Evolutionary conservation across 2,329 filamentous ascomycete genomes (phyloP), one percentile per base, ranked within the genome.

Genomic region (Tolypocladium ovalisporum): DNA sequence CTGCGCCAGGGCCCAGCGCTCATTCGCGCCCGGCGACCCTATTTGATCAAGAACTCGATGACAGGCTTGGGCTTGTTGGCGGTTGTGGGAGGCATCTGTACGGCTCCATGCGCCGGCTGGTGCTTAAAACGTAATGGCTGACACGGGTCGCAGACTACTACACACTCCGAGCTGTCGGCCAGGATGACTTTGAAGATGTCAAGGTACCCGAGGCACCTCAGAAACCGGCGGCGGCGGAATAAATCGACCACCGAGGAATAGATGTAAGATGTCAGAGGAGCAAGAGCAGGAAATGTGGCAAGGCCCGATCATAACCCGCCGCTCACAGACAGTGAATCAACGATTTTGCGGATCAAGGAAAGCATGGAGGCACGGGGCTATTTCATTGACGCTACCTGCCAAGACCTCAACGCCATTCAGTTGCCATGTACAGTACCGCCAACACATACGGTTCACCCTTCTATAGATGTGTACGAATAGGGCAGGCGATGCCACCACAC

Each of bases 171-270:
- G 90, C 90, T 56, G 89, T 99, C 68, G 90, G 93, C 49, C 94
- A 97, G 74, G 94, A 97, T 73, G 90, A 97, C 64, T 99, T 99
- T 76, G 89, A 92, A 58, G 94, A 99, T 70, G 92, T 97, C 65
- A 86, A 90, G 70, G 87, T 97, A 40, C 94, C 94, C 34, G 88
- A 90, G 70, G 78, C 81, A 55, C 87, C 89, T 53, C 71, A 74
- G 54, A 75, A 79, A 59, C 71, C 76, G n/a, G 67, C 74, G 42
- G 70, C 74, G 51, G 7, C 42, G 56, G 52, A 44, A 27, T 56
- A 36, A 29, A 29, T 32, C 22, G 37, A 52, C 56, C n/a, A 29
- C 24, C 55, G 55, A 8, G 12, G 29, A 17, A 19, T 13, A 34
- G 17, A 6, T 1, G 29, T 34, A 6, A 52, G 10, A 22, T 10